Evolutionary conservation across 257 asterid genomes (phyloP), one percentile per base, ranked within the genome.

Genomic region (Echites panduratus): DNA sequence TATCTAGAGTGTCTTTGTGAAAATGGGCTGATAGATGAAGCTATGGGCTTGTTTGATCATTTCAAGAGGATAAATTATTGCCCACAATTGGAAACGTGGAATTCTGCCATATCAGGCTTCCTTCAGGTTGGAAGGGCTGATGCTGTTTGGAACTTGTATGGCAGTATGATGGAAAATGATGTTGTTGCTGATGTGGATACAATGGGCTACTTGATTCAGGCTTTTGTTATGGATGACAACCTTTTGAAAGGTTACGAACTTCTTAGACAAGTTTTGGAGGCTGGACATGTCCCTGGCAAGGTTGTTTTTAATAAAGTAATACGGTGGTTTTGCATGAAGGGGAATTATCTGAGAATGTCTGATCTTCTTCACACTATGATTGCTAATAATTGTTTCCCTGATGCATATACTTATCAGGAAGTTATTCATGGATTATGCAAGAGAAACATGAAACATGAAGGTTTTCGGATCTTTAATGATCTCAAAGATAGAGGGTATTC

Each of bases 291-390:
- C 66, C 93, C 89, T 19, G 76, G 79, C 40, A 73, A 73, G 29
- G 35, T 65, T 54, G 80, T 78, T 76, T 85, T 89, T 70, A 70
- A 81, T 79, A 84, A 70, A 70, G 44, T 91, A 82, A 65, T 88
- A 67, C 79, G 85, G 14, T 79, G 68, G 24, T 80, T 85, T 64
- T 78, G 88, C 66, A 81, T 75, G 86, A 83, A 69, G 43, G 76
- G 87, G 69, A 62, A 82, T 65, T 88, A 73, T 72, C 76, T 72
- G 24, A 87, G 84, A 74, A 80, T 86, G 76, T 89, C 97, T 2
- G 84, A 87, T 72, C 83, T 89, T 81, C 88, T 92, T 66, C 86
- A 86, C 76, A 73, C 75, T 27, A 92, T 92, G 96, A 88, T 88
- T 68, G 85, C 85, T 0, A 85, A 73, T 64, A 81, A 86, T 68